phyloP scores from a whole-genome alignment of 2,329 filamentous ascomycete species.

The Ophiostoma australiae region DNA sequence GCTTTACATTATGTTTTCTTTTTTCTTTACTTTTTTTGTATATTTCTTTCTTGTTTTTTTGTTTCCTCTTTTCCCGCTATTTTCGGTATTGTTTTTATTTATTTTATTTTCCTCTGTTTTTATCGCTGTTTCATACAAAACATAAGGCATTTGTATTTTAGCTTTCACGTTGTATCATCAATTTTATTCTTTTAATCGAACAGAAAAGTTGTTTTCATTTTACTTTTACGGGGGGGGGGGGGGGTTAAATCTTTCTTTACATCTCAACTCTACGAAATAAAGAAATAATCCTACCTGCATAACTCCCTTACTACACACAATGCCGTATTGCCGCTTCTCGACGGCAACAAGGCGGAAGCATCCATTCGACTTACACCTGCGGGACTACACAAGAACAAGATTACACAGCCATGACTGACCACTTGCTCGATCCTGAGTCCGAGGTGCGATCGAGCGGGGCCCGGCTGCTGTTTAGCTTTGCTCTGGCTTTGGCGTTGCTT shows the following conservation, averaged over 20 bases:
- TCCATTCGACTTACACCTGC: not conserved
- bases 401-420: not conserved
- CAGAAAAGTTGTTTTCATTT: too few species aligned
- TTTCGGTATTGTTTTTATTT: not conserved
- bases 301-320: not conserved
- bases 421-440: not conserved
- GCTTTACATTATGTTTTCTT: not conserved
- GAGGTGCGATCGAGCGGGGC: constrained; percentile 8
- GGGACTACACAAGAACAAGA: not conserved
- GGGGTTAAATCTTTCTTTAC: too few species aligned
- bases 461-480: too few species aligned
- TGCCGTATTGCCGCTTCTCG: not conserved
- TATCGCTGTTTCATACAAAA: not conserved
- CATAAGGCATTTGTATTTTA: not conserved
- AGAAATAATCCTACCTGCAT: too few species aligned
- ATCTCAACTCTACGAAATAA: too few species aligned
- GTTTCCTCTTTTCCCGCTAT: not conserved
- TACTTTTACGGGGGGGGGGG: too few species aligned
- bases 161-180: too few species aligned
- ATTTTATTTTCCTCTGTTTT: not conserved
- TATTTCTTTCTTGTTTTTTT: not conserved
- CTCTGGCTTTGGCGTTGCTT: not conserved
- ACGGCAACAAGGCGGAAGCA: not conserved
- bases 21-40: not conserved
- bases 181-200: too few species aligned